Conservation (phyloP, 1,139 yeast species). For the Pichia kudriavzevii region DNA sequence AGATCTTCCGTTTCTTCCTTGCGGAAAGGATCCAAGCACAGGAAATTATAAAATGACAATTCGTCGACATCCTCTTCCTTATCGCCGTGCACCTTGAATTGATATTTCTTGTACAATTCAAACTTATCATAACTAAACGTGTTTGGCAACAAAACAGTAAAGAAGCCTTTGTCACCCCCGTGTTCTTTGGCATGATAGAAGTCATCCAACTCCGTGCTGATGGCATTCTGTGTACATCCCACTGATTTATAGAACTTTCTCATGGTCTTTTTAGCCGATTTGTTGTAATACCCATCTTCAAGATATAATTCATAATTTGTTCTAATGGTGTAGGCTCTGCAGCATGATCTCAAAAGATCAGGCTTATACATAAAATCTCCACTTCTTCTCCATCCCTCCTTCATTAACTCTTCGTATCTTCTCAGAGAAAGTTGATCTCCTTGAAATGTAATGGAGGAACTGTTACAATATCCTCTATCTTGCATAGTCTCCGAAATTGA, state of each 20-base stretch:
- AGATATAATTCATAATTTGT: constrained; percentile 39
- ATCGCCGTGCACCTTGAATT: constrained; percentile 61
- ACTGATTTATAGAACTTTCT: constrained; percentile 48
- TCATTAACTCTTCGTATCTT: constrained; percentile 57
- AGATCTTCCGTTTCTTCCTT: constrained; percentile 25
- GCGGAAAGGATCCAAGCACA: constrained; percentile 63
- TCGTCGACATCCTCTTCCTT: constrained; percentile 37
- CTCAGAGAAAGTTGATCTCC: constrained; percentile 40
- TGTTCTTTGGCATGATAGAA: constrained; percentile 3
- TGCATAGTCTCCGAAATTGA: constrained; percentile 17
- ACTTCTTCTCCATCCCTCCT: constrained; percentile 72
- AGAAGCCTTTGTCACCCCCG: constrained; percentile 5
- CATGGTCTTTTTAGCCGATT: constrained; percentile 60
- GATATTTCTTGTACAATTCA: constrained; percentile 61
- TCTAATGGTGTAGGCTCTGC: constrained; percentile 76
- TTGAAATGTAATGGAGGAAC: constrained; percentile 43
- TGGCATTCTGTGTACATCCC: constrained; percentile 30
- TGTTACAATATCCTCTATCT: constrained; percentile 21
- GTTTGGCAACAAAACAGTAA: constrained; percentile 40
- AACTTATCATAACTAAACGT: constrained; percentile 53
- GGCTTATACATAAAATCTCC: constrained; percentile 70
- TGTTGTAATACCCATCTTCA: constrained; percentile 33
- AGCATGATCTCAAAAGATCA: constrained; percentile 66
- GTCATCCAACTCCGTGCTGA: constrained; percentile 1
- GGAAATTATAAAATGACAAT: constrained; percentile 50